Conservation (phyloP, 805 yeast species). For the Ogataea zsoltii region DNA sequence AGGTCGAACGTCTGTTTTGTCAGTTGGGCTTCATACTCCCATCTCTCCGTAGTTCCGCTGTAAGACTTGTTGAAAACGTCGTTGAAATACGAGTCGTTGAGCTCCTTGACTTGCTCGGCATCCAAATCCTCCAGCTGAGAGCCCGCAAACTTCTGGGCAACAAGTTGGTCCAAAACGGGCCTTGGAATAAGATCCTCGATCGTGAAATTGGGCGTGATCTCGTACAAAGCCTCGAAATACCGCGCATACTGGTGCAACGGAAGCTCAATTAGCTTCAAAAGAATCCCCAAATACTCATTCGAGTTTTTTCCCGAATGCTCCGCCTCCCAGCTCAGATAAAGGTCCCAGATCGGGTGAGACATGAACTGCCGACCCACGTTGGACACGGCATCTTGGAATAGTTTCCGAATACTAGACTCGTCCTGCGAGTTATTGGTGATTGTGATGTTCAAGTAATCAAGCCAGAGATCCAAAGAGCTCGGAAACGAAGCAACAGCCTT, state of each 20-base stretch:
- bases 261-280: slow-evolving; percentile 47
- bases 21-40: slow-evolving; percentile 72
- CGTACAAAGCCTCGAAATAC: slow-evolving; percentile 56
- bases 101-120: slow-evolving; percentile 18
- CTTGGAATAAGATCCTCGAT: slow-evolving; percentile 33
- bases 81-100: slow-evolving; percentile 46
- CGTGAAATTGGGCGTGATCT: slow-evolving; percentile 38
- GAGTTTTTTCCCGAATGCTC: slow-evolving; percentile 35
- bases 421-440: slow-evolving; percentile 40
- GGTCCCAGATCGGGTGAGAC: slow-evolving; percentile 84
- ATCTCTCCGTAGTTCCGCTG: slow-evolving; percentile 52
- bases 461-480: slow-evolving; percentile 65
- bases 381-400: slow-evolving; percentile 50
- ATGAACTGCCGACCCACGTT: slow-evolving; percentile 70
- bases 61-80: slow-evolving; percentile 49
- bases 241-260: slow-evolving; percentile 89
- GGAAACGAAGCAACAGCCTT: slow-evolving; percentile 53
- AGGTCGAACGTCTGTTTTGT: slow-evolving; percentile 59
- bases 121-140: slow-evolving; percentile 12
- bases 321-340: slow-evolving; percentile 63
- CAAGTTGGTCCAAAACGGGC: slow-evolving; percentile 31
- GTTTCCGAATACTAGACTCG: slow-evolving; percentile 34
- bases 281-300: slow-evolving; percentile 39
- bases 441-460: slow-evolving; percentile 59
- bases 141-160: slow-evolving; percentile 17